Conservation (phyloP, 306 rosid species). For the Alnus rubra region DNA sequence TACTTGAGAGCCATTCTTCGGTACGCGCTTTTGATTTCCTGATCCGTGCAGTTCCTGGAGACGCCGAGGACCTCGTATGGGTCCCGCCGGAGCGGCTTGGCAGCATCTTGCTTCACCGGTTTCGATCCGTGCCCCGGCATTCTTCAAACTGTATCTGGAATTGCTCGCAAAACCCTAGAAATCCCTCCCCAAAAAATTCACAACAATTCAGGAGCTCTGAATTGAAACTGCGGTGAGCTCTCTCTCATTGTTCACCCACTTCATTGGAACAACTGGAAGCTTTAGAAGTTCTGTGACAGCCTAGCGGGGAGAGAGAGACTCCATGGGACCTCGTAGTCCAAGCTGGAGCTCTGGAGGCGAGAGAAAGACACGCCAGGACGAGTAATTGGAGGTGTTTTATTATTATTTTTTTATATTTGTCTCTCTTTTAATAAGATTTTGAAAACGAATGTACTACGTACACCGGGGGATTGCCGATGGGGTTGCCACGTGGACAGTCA, state of each 20-base stretch:
- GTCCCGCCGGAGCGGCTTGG: slow-evolving; percentile 79
- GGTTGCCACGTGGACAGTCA: neutral
- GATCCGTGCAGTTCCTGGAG: slow-evolving; percentile 79
- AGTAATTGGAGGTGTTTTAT: slow-evolving; percentile 40
- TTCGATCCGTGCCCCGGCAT: slow-evolving; percentile 83
- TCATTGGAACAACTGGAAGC: neutral
- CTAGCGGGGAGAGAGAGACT: slow-evolving; percentile 43
- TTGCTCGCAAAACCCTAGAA: slow-evolving; percentile 52
- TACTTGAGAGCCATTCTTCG: slow-evolving; percentile 97
- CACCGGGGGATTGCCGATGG: neutral
- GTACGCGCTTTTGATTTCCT: slow-evolving; percentile 92
- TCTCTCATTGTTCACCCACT: slow-evolving; percentile 16
- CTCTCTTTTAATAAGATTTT: slow-evolving; percentile 3
- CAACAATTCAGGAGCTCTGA: slow-evolving; percentile 28
- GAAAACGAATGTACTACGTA: slow-evolving; percentile 28
- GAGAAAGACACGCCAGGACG: slow-evolving; percentile 36
- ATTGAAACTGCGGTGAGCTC: slow-evolving; percentile 9
- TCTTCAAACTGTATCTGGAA: slow-evolving; percentile 7
- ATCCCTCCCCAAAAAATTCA: neutral
- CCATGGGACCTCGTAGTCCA: slow-evolving; percentile 33
- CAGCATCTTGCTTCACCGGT: slow-evolving; percentile 71
- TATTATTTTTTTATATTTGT: neutral
- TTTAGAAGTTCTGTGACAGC: slow-evolving; percentile 23
- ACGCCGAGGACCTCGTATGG: slow-evolving; percentile 97
- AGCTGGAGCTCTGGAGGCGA: slow-evolving; percentile 39